Base-by-base conservation (phyloP, 2,329 filamentous ascomycete species). In the Parastagonospora nodorum region DNA sequence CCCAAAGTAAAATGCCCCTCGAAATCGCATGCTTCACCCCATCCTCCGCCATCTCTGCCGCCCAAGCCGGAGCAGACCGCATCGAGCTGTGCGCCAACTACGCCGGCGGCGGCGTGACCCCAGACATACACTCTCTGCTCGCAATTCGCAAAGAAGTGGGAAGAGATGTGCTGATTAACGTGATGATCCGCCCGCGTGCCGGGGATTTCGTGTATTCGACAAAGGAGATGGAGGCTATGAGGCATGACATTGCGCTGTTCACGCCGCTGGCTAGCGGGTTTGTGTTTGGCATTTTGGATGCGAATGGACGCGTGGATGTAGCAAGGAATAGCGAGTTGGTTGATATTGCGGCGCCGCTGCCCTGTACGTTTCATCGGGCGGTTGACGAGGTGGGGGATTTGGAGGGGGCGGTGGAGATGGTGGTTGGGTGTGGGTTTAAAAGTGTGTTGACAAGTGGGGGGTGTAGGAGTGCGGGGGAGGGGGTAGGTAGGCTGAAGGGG, bases 341-440 rank as follows among this genome's bases (percentile, higher is more conserved):
- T 0, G 47, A 61, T 10, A 53, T 74, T 2, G 79, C 80, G 1
- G 61, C 55, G 2, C 72, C 74, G 3, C 60, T 74, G 24, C 76
- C 77, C 2, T 83, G 80, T 59, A 83, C 81, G 2, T 84, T 84
- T 45, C 81, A 84, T 60, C 74, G 80, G 7, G 82, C 81, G 0
- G 80, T 84, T 54, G 82, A 84, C 58, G 57, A 71, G 36, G 72
- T 77, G 1, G 31, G 37, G 4, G 63, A 73, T 54, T 45, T 65
- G 10, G 48, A 60, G 0, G 44, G 60, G 38, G 75, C 69, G 1
- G 58, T 77, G 8, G 63, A 74, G 8, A 67, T 67, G 14, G 64
- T 81, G n/a, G 61, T 75, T 0, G 49, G 42, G 1, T 75, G 76
- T 45, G 80, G 80, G 1, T 83, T 83, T 37, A 53, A 39, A 29